Percentiles rank a stretch among this genome's conserved stretches.
Evolutionary conservation across 2,329 filamentous ascomycete species (phyloP).

Genomic region (Raffaelea deltoideospora): DNA sequence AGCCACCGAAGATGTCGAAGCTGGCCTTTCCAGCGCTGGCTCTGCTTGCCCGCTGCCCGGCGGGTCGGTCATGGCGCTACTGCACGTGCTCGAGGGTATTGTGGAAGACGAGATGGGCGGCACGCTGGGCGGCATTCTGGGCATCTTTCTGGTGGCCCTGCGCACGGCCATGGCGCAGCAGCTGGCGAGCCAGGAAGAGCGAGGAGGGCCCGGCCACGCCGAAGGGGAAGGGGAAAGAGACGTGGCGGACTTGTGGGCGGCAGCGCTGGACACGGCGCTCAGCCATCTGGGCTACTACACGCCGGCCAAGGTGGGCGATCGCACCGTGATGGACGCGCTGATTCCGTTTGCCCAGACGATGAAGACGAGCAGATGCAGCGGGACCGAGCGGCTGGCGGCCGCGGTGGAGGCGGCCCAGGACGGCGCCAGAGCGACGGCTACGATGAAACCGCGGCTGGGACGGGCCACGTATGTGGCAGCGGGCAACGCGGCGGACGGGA

Average conservation of each 20-base stretch:
- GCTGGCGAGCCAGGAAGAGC: conserved; percentile 2
- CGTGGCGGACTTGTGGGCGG: conserved; percentile 22
- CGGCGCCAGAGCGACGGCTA: conserved; percentile 48
- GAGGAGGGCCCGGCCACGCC: too few relatives aligned
- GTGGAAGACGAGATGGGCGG: conserved; percentile 41
- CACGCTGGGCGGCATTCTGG: conserved; percentile 35
- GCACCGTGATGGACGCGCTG: conserved; percentile 41
- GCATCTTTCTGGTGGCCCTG: conserved; percentile 37
- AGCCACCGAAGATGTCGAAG: too few relatives aligned
- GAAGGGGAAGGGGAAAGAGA: too few relatives aligned
- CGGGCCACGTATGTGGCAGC: conserved; percentile 53
- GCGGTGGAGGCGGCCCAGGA: conserved; percentile 43
- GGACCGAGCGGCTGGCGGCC: conserved; percentile 34
- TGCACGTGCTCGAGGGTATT: conserved; percentile 35
- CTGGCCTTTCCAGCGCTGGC: too few relatives aligned
- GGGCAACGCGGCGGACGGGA: conserved; percentile 30
- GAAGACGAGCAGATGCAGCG: conserved; percentile 22
- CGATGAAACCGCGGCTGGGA: conserved; percentile 48
- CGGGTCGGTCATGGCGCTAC: conserved; percentile 32
- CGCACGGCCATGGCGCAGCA: conserved; percentile 20
- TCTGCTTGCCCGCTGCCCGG: too few relatives aligned
- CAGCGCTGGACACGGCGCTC: conserved; percentile 26
- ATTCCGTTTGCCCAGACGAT: conserved; percentile 37
- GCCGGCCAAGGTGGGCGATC: conserved; percentile 37
- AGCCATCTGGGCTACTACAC: conserved; percentile 35